Base-by-base conservation (phyloP, 306 rosid species). In the Acacia confusa region DNA sequence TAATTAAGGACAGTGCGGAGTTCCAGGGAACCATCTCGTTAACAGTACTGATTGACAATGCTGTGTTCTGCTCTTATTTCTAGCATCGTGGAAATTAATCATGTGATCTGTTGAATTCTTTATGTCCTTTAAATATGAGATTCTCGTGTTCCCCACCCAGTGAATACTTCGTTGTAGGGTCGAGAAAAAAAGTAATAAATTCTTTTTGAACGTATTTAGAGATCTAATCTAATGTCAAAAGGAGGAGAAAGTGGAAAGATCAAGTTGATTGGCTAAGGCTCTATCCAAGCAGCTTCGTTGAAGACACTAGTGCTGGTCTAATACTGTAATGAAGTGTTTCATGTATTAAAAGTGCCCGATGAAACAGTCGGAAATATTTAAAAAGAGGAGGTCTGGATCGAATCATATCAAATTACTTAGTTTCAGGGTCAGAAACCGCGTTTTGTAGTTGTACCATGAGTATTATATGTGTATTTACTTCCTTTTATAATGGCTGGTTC, bases 361-460 rank as follows among this genome's bases (percentile, higher is more conserved):
- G 65, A 38, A 48, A 19, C 7, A 34, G 76, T 47, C 3, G 41
- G 28, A 32, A 48, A 52, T 52, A 41, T 41, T 50, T 74, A 73
- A 25, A 67, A 66, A 6, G 73, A 32, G 19, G 34, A 47, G 75
- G 75, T 69, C 72, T 83, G 70, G 50, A 61, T 58, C 75, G 17
- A 30, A 65, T 76, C 72, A 55, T 22, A 63, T 55, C 72, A 55
- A 22, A 63, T 55, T 67, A 57, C 32, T 68, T 40, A 44, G 65
- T 47, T 73, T 73, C 72, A 52, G n/a, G 43, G 50, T 47, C 80
- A 79, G 86, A 82, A 84, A 86, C 83, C 86, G 83, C 89, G 91
- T 88, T 81, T 65, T 82, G 55, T n/a, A 76, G 85, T 44, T 74
- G 84, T 74, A 81, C 79, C 57, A 12, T 17, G 2, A 63, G 20